Conservation (phyloP, 768 basidiomycete species). For the Russula earlei region DNA sequence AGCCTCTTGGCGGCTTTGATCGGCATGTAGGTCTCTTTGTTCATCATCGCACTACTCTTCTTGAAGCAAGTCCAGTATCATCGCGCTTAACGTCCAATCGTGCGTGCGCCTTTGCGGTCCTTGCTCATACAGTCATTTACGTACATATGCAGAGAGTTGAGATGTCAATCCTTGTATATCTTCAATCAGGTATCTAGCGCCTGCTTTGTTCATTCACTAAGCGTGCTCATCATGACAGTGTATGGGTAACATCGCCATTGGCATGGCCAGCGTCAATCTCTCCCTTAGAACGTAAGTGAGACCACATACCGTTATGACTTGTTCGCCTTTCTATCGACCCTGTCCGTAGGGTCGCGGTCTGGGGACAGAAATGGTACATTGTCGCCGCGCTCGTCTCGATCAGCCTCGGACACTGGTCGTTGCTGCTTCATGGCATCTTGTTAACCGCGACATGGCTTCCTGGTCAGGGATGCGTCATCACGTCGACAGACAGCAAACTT, state of each 20-base stretch:
- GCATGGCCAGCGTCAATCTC: conserved; percentile 39
- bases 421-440: conserved; percentile 60
- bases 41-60: background rate
- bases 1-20: conserved; percentile 36
- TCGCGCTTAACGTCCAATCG: conserved; percentile 32
- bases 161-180: conserved; percentile 39
- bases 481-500: conserved; percentile 49
- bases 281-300: conserved; percentile 35
- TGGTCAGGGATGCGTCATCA: conserved; percentile 44
- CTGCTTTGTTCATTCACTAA: background rate
- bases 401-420: conserved; percentile 61
- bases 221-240: conserved; percentile 25
- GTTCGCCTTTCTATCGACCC: background rate
- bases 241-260: conserved; percentile 35
- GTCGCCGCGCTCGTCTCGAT: conserved; percentile 41
- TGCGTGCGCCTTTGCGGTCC: conserved; percentile 19
- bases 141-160: conserved; percentile 27
- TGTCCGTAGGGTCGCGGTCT: conserved; percentile 46
- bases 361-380: conserved; percentile 49
- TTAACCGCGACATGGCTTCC: conserved; percentile 48
- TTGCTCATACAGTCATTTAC: background rate
- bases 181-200: conserved; percentile 33
- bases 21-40: conserved; percentile 32
- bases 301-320: background rate
- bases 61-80: background rate